A percentile compares a stretch with the other conserved stretches of the same genome.
Evolutionary conservation across 2,329 filamentous ascomycete species (phyloP).

Genomic region (Thermochaetoides dissita): DNA sequence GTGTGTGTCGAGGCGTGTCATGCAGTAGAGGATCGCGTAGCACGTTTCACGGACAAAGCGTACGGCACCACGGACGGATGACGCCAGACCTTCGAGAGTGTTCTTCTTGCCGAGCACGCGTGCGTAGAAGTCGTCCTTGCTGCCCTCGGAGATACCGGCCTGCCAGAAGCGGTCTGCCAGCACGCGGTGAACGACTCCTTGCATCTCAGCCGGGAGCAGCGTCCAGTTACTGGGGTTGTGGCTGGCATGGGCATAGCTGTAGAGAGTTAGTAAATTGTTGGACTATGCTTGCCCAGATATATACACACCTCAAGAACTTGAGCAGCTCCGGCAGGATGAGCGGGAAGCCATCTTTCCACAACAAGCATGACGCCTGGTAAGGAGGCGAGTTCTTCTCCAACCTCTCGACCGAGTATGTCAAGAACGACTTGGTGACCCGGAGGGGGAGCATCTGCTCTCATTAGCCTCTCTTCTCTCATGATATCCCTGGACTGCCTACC

Average conservation of each 20-base stretch:
- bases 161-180: conserved; percentile 97
- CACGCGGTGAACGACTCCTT: conserved; percentile 63
- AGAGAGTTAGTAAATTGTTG: conserved; percentile 5
- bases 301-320: conserved; percentile 55
- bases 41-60: conserved; percentile 83
- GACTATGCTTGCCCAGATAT: no score
- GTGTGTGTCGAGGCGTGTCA: conserved; percentile 72
- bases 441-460: conserved; percentile 52
- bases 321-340: conserved; percentile 74
- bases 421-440: conserved; percentile 74
- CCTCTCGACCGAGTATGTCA: conserved; percentile 87
- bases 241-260: conserved; percentile 74
- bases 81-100: conserved; percentile 86
- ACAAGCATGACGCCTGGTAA: conserved; percentile 58
- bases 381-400: conserved; percentile 58
- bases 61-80: conserved; percentile 77
- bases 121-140: conserved; percentile 91
- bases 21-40: conserved; percentile 87
- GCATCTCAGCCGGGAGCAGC: conserved; percentile 61
- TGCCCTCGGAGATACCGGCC: conserved; percentile 88
- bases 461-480: background rate
- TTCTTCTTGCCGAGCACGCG: conserved; percentile 77
- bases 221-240: conserved; percentile 79
- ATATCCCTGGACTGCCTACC: conserved; percentile 23
- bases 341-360: conserved; percentile 81